These are phyloP conservation scores for Yamadazyma atmosphaerica DNA, from an alignment of 1,139 yeast genomes.

Conservation along the genomic window DNA sequence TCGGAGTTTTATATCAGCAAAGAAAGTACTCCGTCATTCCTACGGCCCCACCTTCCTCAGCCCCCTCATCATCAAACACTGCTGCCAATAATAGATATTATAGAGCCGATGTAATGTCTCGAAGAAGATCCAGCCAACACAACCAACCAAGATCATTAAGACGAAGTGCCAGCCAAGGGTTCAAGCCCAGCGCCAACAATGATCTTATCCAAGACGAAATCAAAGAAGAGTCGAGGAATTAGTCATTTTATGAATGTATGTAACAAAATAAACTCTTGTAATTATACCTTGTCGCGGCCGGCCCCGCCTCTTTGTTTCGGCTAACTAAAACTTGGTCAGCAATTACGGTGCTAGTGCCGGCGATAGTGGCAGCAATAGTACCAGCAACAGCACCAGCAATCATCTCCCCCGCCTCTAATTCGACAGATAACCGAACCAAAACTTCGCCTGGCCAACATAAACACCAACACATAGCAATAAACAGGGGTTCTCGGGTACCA, in stretches of 20 bases:
- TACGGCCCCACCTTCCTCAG: constrained; percentile 59
- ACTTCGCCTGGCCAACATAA: too few species aligned
- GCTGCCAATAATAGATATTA: constrained; percentile 4
- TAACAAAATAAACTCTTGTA: too few species aligned
- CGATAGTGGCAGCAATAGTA: too few species aligned
- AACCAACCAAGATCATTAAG: constrained; percentile 7
- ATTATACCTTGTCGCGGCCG: neutral
- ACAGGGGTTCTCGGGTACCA: too few species aligned
- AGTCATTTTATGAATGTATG: constrained; percentile 10
- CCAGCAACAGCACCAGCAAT: too few species aligned
- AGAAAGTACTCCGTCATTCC: constrained; percentile 73
- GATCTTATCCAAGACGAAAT: neutral
- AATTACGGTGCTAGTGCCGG: too few species aligned
- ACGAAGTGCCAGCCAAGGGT: constrained; percentile 17
- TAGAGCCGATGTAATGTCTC: constrained; percentile 9
- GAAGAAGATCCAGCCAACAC: constrained; percentile 4
- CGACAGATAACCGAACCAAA: too few species aligned
- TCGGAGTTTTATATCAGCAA: constrained; percentile 65
- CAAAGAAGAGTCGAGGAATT: constrained; percentile 1
- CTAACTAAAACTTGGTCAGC: too few species aligned
- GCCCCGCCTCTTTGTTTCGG: neutral
- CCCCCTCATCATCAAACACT: neutral
- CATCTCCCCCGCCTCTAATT: too few species aligned
- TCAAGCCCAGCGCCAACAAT: constrained; percentile 2
- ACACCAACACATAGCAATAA: too few species aligned